Evolutionary conservation across 345 rosid species (phyloP), one percentile per base, ranked within the genome.

Genomic region (Durio zibethinus): DNA sequence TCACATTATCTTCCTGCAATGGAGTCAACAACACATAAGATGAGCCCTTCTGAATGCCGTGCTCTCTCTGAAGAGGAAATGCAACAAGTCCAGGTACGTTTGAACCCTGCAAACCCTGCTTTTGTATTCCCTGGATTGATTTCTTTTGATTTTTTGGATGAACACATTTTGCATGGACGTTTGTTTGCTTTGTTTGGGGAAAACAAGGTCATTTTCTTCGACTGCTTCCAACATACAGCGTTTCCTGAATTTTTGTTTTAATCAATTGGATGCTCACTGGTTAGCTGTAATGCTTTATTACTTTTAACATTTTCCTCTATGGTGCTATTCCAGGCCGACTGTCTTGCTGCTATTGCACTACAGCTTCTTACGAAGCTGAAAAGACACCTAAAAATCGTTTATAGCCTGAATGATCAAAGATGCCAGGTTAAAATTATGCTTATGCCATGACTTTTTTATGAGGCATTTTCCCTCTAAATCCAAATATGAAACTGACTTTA

Each of bases 321-420:
- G 76, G 38, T 80, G 69, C 23, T 42, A 79, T 43, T 83, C 69
- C 87, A 97, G 99, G 86, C 82, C 74, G 97, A 92, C 47, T 89
- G 90, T 77, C 82, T 94, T 52, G 84, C 91, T 40, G 98, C 98
- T 62, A 84, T 82, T 33, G 93, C 97, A 53, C 78, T 94, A 87
- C 94, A 91, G 84, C 98, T 97, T 80, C 97, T 97, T 78, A 79
- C 92, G 92, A 94, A 84, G 89, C 92, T 97, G 62, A 97, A 97
- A 85, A 89, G 97, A 82, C 90, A 91, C 84, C 86, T 97, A 60
- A 97, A 97, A 83, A 88, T 94, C 80, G 87, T 89, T 8, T 94
- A 97, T 81, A 85, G 97, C 83, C 84, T 94, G 78, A 88, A 91
- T 74, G 97, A 97, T 86, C 89, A 93, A 21, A 97, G 97, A 56